Evolutionary conservation across 1,139 yeast genomes (phyloP), one percentile per base, ranked within the genome.

Genomic region (Magnusiomyces ingens): DNA sequence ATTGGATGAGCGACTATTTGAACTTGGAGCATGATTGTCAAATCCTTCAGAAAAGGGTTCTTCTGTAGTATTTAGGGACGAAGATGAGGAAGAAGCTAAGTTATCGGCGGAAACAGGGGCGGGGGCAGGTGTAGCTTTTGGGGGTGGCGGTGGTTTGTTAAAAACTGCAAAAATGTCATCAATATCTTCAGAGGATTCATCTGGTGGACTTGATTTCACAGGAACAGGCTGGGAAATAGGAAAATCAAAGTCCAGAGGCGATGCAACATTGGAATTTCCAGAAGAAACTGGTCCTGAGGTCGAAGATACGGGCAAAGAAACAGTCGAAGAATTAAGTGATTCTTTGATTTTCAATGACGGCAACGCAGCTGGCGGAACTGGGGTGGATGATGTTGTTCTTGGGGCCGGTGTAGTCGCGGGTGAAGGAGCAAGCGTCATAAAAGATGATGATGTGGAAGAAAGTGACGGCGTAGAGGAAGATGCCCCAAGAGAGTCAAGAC

Each of bases 131-230:
- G 50, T 43, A 11, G 40, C 43, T 45, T 45, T 36, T 22, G 52
- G 40, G 22, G 60, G 54, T 2, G 58, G 55, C 8, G 64, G 57
- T 4, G 69, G 67, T 47, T 57, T 61, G 51, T 65, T 67, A 60
- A 68, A 68, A 15, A 66, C 65, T 40, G 66, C 71, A 59, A 70
- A 69, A 32, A 68, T 59, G 45, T 65, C 68, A 37, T 64, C 67
- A 37, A 64, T 54, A 11, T 35, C 57, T 35, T 53, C 53, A 22
- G 43, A 40, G 43, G 13, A 17, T n/a, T 15, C 43, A 40, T 40
- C 18, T 40, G 10, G 5, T 40, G 19, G 13, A 10, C n/a, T 11
- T 10, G 43, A 17, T n/a, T 26, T 4, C 4, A 26, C 32, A 26
- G 32, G 32, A 8, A 56, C 51, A 12, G 54, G 50, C n/a, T 38